These are phyloP conservation scores for Maudiozyma humilis DNA, from an alignment of 1,139 yeast species.

Conservation along the genomic window DNA sequence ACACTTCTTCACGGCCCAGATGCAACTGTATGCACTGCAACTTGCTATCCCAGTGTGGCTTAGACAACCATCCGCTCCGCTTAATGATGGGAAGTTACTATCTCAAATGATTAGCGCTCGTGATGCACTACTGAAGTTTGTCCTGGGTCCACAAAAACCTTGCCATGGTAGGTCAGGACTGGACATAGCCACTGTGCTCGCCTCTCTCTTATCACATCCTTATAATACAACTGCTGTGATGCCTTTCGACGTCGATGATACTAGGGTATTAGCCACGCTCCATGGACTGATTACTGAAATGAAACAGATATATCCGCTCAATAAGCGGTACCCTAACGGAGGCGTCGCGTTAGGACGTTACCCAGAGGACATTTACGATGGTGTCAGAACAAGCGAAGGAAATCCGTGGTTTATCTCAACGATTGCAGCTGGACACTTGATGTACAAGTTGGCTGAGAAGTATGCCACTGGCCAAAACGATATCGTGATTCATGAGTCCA, in stretches of 20 bases:
- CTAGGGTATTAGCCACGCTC: constrained; percentile 50
- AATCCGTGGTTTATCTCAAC: constrained; percentile 96
- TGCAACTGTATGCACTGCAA: constrained; percentile 61
- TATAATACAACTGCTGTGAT: constrained; percentile 33
- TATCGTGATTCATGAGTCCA: constrained; percentile 25
- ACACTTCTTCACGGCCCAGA: constrained; percentile 73
- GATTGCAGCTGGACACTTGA: constrained; percentile 53
- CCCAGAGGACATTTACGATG: constrained; percentile 89
- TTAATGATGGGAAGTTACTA: constrained; percentile 1
- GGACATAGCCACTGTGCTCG: constrained; percentile 73
- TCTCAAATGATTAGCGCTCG: constrained; percentile 10
- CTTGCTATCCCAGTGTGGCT: constrained; percentile 47
- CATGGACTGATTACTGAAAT: constrained; percentile 54
- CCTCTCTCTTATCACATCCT: constrained; percentile 57
- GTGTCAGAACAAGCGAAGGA: constrained; percentile 63
- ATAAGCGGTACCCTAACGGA: constrained; percentile 36
- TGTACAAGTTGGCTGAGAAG: constrained; percentile 35
- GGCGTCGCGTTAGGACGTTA: constrained; percentile 78
- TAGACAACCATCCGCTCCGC: constrained; percentile 4
- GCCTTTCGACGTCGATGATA: constrained; percentile 54
- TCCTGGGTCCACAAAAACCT: constrained; percentile 38
- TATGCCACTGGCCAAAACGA: constrained; percentile 32
- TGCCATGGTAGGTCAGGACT: constrained; percentile 58
- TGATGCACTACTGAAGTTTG: constrained; percentile 20
- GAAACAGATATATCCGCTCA: constrained; percentile 69